A percentile compares a stretch with the other conserved stretches of the same genome.
These are phyloP conservation scores for Colletotrichum camelliae DNA, from an alignment of 2,329 filamentous ascomycete genomes.

Conservation along the genomic window DNA sequence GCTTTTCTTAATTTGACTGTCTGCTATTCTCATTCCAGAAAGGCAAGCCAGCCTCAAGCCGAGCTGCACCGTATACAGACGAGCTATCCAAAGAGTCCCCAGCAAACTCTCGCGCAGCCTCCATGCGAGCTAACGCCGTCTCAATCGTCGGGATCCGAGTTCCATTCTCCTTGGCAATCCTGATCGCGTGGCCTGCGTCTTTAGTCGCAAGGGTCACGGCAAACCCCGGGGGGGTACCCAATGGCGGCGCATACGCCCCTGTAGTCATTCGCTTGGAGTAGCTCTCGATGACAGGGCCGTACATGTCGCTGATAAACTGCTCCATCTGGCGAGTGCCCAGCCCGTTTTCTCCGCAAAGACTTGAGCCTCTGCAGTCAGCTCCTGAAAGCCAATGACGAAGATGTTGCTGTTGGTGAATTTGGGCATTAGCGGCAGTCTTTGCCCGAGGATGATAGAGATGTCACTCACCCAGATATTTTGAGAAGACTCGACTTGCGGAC, in stretches of 20 bases:
- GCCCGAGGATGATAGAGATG: not conserved
- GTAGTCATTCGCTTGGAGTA: slow-evolving; percentile 32
- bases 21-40: slow-evolving; percentile 19
- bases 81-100: slow-evolving; percentile 16
- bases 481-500: slow-evolving; percentile 42
- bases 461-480: slow-evolving; percentile 43
- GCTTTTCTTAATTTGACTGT: not conserved
- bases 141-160: slow-evolving; percentile 11
- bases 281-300: slow-evolving; percentile 29
- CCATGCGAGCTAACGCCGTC: slow-evolving; percentile 6
- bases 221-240: slow-evolving; percentile 10
- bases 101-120: slow-evolving; percentile 5
- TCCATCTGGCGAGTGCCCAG: slow-evolving; percentile 29
- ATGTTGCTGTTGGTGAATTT: slow-evolving; percentile 36
- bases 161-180: slow-evolving; percentile 3
- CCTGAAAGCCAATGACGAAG: slow-evolving; percentile 26
- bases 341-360: slow-evolving; percentile 34
- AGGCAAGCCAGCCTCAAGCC: slow-evolving; percentile 9
- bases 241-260: slow-evolving; percentile 29
- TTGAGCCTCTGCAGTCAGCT: slow-evolving; percentile 33
- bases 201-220: slow-evolving; percentile 10
- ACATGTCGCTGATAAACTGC: slow-evolving; percentile 32
- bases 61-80: slow-evolving; percentile 3
- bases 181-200: slow-evolving; percentile 13
- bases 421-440: not conserved